Conservation (phyloP, 306 rosid genomes). For the Rosa chinensis region DNA sequence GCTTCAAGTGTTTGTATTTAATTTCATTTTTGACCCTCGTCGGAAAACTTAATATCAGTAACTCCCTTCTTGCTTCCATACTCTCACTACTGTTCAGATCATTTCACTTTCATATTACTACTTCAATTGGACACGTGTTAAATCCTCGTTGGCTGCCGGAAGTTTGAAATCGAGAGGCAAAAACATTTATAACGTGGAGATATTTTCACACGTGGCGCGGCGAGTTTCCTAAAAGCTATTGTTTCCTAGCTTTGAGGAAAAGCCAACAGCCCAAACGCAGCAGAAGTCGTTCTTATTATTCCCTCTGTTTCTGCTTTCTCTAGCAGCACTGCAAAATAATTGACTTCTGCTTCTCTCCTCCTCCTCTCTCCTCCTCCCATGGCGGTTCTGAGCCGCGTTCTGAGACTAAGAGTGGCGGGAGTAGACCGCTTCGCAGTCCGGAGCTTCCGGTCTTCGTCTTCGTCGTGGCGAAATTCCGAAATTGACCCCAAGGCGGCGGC, state of each 20-base stretch:
- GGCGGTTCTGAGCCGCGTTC: constrained; percentile 30
- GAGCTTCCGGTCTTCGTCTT: constrained; percentile 27
- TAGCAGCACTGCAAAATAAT: not conserved
- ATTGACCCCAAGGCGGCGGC: constrained; percentile 23
- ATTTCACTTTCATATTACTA: not conserved
- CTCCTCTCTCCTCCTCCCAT: constrained; percentile 3
- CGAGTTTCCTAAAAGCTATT: not conserved
- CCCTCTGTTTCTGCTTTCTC: not conserved
- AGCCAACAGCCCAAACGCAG: not conserved
- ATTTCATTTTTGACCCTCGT: constrained; percentile 6
- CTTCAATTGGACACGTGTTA: not conserved
- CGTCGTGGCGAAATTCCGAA: constrained; percentile 27
- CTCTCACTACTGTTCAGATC: not conserved
- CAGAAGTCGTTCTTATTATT: not conserved
- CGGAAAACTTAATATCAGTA: not conserved
- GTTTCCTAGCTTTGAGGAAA: not conserved
- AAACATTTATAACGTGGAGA: not conserved
- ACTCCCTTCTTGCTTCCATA: not conserved
- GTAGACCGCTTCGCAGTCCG: constrained; percentile 2
- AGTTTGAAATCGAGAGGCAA: too few species aligned
- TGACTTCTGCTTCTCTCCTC: not conserved
- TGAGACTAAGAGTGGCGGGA: constrained; percentile 9
- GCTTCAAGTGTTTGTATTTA: constrained; percentile 27
- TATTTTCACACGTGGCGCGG: not conserved
- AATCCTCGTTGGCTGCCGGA: too few species aligned